Base-by-base conservation (phyloP, 2,329 filamentous ascomycete genomes). In the Fusarium falciforme region DNA sequence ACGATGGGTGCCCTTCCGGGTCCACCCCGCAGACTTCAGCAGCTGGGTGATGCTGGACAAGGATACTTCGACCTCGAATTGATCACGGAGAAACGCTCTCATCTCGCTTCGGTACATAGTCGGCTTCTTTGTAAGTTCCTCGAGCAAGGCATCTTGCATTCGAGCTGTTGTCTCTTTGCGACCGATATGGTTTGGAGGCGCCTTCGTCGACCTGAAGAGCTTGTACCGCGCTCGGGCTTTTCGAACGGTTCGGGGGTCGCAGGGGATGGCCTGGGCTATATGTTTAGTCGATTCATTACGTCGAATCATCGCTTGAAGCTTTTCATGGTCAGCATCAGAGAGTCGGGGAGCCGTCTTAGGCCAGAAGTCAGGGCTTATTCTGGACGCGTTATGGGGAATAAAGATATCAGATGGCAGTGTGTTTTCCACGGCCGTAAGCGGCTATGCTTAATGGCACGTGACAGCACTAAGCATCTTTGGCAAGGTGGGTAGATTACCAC, bases 1-100 rank as follows among this genome's bases (percentile, higher is more conserved):
- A 64, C 76, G 76, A 17, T 75, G 75, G 22, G 76, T 65, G 11
- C 49, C 76, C 66, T 83, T 83, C 66, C 79, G 80, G 2, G 75
- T 78, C 79, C 77, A 83, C 22, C 17, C 25, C 38, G 29, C 58
- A 47, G 42, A 29, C 36, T 70, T 61, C 29, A 81, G 72, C 22
- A 75, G 66, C 59, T 73, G 70, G 25, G 77, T 77, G 55, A 82
- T 79, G 47, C 33, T 58, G 33, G 64, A 67, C 17, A 44, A 42
- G n/a, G 58, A 62, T 16, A 67, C 58, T 29, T 67, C 35, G 36
- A 57, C 47, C 25, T 64, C 36, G 22, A 61, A 67, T 35, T 33
- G 5, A 57, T 61, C 58, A 29, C 49, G 49, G 40, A 67, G 59
- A 47, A 67, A 67, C 8, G 49, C 22, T n/a, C 38, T 29, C 52